Conservation (phyloP, 2,329 filamentous ascomycete genomes). For the Diaporthe helianthi region DNA sequence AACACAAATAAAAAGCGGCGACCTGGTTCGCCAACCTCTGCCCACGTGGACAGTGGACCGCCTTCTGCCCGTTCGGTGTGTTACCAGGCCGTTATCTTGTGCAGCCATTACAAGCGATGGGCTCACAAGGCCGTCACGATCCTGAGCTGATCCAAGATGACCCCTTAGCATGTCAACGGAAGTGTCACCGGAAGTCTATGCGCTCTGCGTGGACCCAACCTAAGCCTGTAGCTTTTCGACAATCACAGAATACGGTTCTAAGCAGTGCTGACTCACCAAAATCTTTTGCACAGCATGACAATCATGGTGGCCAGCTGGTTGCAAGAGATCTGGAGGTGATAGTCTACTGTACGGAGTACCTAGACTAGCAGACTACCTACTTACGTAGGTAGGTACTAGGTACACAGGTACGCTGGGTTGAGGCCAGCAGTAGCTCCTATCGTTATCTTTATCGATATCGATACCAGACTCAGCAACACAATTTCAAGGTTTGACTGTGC, state of each 20-base stretch:
- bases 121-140: background rate
- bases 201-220: background rate
- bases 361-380: no score
- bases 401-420: no score
- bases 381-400: no score
- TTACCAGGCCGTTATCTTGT: background rate
- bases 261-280: background rate
- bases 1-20: background rate
- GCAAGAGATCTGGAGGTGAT: no score
- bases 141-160: background rate
- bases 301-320: background rate
- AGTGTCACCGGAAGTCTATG: background rate
- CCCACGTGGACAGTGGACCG: slow-evolving; percentile 14
- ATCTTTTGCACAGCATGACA: no score
- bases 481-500: background rate
- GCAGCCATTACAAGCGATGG: background rate
- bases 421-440: background rate
- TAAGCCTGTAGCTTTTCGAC: no score
- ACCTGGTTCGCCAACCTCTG: slow-evolving; percentile 7
- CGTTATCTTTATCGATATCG: slow-evolving; percentile 12
- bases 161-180: background rate
- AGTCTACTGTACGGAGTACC: no score
- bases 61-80: background rate
- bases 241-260: background rate
- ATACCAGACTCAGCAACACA: slow-evolving; percentile 15